These are phyloP conservation scores for Corynascus novoguineensis DNA, from an alignment of 495 filamentous ascomycete species.

Conservation along the genomic window DNA sequence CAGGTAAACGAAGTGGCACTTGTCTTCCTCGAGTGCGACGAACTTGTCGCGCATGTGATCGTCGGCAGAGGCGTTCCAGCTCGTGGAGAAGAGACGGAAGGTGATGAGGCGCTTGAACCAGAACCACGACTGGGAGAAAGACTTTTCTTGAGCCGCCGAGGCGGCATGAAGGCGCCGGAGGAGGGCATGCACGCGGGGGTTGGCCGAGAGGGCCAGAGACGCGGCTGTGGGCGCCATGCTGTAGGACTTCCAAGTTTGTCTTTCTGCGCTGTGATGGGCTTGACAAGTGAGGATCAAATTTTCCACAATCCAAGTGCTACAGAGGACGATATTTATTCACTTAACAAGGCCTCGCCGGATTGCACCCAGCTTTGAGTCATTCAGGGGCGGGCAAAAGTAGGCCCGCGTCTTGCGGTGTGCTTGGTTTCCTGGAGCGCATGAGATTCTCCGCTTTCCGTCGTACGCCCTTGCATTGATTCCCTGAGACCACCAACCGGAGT, in stretches of 20 bases:
- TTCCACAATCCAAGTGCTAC: no score
- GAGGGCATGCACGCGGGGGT: slow-evolving; percentile 6
- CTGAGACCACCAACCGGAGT: not conserved
- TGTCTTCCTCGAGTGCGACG: slow-evolving; percentile 10
- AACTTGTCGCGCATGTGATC: slow-evolving; percentile 14
- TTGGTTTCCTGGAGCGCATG: not conserved
- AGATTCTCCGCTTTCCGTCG: not conserved
- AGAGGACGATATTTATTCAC: not conserved
- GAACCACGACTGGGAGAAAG: slow-evolving; percentile 2
- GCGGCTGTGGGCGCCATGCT: not conserved
- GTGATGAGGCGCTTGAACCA: slow-evolving; percentile 3
- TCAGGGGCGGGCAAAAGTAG: not conserved
- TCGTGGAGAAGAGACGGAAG: slow-evolving; percentile 2
- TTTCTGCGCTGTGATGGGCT: not conserved
- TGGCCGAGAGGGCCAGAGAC: not conserved
- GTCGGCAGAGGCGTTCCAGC: slow-evolving; percentile 1
- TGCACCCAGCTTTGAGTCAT: not conserved
- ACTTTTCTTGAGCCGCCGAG: not conserved
- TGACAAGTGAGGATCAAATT: no score
- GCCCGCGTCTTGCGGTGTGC: not conserved
- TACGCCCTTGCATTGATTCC: not conserved
- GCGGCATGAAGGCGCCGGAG: slow-evolving; percentile 7
- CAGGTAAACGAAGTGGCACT: slow-evolving; percentile 12
- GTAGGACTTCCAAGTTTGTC: not conserved
- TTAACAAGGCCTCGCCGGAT: no score